Conservation (phyloP, 1,284 basidiomycete genomes). For the Pisolithus thermaeus region DNA sequence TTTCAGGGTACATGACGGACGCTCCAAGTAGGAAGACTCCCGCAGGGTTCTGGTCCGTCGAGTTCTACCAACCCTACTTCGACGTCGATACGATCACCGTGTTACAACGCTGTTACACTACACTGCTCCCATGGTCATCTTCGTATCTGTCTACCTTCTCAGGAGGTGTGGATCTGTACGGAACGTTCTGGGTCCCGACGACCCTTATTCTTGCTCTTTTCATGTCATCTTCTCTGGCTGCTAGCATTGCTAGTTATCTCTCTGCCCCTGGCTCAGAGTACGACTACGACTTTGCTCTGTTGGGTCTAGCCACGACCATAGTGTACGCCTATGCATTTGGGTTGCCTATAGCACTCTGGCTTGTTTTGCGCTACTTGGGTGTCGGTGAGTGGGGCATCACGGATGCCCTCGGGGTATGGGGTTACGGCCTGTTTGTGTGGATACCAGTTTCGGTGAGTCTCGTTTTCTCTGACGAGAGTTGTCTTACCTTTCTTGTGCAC, state of each 20-base stretch:
- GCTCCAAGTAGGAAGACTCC: conserved; percentile 37
- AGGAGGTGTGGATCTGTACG: conserved; percentile 70
- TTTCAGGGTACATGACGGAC: conserved; percentile 49
- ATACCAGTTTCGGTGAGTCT: conserved; percentile 67
- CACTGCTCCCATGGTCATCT: conserved; percentile 57
- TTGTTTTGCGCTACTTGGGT: conserved; percentile 74
- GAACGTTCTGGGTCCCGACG: conserved; percentile 94
- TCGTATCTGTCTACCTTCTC: conserved; percentile 57
- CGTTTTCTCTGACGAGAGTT: not conserved
- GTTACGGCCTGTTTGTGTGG: conserved; percentile 71
- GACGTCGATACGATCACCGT: conserved; percentile 76
- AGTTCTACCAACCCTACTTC: conserved; percentile 78
- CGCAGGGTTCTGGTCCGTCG: conserved; percentile 66
- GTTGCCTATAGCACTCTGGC: conserved; percentile 76
- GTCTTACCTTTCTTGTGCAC: conserved; percentile 2
- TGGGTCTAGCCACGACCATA: conserved; percentile 76
- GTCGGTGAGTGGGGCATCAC: conserved; percentile 82
- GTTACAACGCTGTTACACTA: conserved; percentile 64
- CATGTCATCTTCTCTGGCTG: conserved; percentile 84
- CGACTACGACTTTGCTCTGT: conserved; percentile 79
- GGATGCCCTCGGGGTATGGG: conserved; percentile 74
- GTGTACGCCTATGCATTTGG: conserved; percentile 85
- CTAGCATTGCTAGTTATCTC: conserved; percentile 78
- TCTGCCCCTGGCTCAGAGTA: conserved; percentile 52
- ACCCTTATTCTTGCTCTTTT: conserved; percentile 89